phyloP scores from a whole-genome alignment of 2,329 filamentous ascomycete species.

The Pezicula carpinea region DNA sequence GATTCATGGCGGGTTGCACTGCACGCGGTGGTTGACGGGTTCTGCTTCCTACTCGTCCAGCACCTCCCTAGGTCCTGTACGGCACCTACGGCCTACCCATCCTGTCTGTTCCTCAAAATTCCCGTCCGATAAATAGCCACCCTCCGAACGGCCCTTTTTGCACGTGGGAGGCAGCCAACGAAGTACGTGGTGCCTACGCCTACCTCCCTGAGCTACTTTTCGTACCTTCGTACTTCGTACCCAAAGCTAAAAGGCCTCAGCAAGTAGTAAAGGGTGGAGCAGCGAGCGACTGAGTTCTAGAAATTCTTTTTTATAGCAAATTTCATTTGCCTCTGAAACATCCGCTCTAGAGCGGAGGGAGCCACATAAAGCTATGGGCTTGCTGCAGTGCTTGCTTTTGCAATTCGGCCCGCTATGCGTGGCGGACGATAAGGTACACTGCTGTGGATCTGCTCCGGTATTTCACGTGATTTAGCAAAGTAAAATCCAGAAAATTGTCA shows the following conservation, averaged over 20 bases:
- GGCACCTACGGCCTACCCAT: not conserved
- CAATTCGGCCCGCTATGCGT: not conserved
- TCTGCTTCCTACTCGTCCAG: not conserved
- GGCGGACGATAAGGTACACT: not conserved
- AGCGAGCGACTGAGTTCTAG: too few relatives aligned
- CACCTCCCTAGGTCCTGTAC: not conserved
- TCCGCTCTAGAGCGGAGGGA: not conserved
- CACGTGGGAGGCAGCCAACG: not conserved
- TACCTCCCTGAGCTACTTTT: not conserved
- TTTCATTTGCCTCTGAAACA: not conserved
- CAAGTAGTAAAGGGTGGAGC: too few relatives aligned
- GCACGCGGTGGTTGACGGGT: not conserved
- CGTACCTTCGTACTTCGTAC: too few relatives aligned
- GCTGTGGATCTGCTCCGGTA: not conserved
- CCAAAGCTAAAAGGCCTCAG: too few relatives aligned
- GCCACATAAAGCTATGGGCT: not conserved
- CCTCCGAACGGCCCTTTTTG: not conserved
- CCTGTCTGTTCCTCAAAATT: not conserved
- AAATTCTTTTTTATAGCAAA: too few relatives aligned
- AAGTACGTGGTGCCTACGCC: not conserved
- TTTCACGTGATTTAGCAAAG: not conserved
- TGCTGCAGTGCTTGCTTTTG: not conserved
- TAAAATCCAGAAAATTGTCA: too few relatives aligned
- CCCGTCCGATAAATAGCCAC: not conserved
- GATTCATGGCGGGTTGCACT: too few relatives aligned